phyloP scores from a whole-genome alignment of 306 rosid genomes.

The Morella rubra region DNA sequence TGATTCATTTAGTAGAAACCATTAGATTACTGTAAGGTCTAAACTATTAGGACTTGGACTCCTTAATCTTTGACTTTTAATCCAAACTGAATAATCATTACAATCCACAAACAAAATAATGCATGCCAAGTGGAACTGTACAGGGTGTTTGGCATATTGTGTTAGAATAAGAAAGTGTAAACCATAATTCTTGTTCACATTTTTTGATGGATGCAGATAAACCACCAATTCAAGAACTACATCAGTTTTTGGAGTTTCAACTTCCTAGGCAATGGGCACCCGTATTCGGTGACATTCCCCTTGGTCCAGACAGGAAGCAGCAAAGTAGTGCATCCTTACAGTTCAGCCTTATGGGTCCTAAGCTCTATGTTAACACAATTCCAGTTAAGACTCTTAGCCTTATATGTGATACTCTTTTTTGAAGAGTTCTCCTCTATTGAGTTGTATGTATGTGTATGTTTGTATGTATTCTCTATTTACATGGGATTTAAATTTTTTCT shows the following conservation, averaged over 20 bases:
- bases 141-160: neutral
- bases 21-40: neutral
- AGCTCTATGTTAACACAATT: conserved; percentile 73
- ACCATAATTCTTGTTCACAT: conserved; percentile 11
- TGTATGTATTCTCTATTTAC: neutral
- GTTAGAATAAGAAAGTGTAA: conserved; percentile 6
- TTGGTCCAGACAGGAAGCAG: conserved; percentile 71
- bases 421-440: neutral
- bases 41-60: neutral
- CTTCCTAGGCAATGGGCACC: conserved; percentile 92
- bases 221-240: conserved; percentile 64
- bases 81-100: neutral
- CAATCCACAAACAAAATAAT: neutral
- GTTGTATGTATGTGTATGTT: neutral
- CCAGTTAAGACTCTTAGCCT: conserved; percentile 51
- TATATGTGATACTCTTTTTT: neutral
- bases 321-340: conserved; percentile 64
- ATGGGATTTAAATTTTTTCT: neutral
- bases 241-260: conserved; percentile 80
- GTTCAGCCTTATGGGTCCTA: conserved; percentile 91
- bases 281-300: conserved; percentile 77
- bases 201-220: conserved; percentile 50
- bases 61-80: neutral
- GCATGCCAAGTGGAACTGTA: too few relatives aligned
- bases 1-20: neutral